Evolutionary conservation across 208 protist species (phyloP).

Genomic region (Acanthamoeba rhysodes): DNA sequence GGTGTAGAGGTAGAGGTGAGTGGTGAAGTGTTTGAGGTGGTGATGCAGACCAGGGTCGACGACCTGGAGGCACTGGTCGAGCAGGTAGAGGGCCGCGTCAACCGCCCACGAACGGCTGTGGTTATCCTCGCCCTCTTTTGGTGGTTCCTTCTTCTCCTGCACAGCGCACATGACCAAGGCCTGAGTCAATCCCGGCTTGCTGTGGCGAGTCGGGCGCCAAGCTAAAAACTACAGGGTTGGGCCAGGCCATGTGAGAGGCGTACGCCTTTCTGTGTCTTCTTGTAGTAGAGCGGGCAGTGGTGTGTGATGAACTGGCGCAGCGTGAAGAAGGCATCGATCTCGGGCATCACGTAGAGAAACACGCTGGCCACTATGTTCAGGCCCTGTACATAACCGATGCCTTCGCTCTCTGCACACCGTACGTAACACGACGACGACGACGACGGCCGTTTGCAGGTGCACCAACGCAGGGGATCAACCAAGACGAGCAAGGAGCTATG

Average conservation of each 20-base stretch:
- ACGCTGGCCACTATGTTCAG: conserved; percentile 88
- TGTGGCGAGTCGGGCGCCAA: background rate
- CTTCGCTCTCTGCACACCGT: background rate
- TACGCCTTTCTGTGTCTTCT: background rate
- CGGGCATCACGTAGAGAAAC: conserved; percentile 90
- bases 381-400: conserved; percentile 88
- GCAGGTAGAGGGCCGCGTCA: conserved; percentile 12
- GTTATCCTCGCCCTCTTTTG: background rate
- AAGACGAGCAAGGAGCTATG: too few species aligned
- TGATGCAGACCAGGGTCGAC: conserved; percentile 73
- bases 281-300: conserved; percentile 83
- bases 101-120: conserved; percentile 23
- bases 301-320: conserved; percentile 82
- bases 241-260: background rate
- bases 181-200: background rate
- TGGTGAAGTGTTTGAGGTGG: conserved; percentile 61
- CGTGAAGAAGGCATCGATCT: conserved; percentile 88
- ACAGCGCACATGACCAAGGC: background rate
- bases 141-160: background rate
- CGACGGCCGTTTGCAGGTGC: too few species aligned
- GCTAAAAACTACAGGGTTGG: background rate
- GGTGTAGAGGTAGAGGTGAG: conserved; percentile 76
- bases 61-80: conserved; percentile 74
- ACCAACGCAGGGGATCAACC: background rate
- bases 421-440: background rate